Conservation (phyloP, 2,329 filamentous ascomycete species). For the Acarospora socialis region DNA sequence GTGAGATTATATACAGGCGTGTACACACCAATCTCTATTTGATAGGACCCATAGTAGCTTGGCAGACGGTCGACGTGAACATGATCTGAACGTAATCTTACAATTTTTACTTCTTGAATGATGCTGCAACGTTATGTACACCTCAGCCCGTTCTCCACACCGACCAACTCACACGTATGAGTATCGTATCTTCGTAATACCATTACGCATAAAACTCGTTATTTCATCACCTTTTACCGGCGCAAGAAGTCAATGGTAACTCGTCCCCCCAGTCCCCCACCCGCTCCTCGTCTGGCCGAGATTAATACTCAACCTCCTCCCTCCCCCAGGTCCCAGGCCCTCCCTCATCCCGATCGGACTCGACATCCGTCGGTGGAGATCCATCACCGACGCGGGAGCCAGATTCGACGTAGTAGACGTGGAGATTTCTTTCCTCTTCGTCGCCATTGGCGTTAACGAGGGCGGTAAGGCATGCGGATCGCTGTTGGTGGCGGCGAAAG, state of each 20-base stretch:
- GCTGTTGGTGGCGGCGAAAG: too few species aligned
- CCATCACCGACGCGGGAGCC: not conserved
- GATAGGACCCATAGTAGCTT: too few species aligned
- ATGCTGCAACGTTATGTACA: too few species aligned
- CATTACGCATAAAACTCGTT: not conserved
- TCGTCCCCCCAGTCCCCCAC: slow-evolving; percentile 15
- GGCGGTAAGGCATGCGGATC: too few species aligned
- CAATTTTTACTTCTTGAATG: too few species aligned
- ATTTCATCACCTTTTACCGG: not conserved
- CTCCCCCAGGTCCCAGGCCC: slow-evolving; percentile 12
- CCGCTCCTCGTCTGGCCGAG: slow-evolving; percentile 17
- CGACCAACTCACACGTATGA: too few species aligned
- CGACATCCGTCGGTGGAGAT: slow-evolving; percentile 11
- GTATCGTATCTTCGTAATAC: too few species aligned
- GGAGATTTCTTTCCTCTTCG: slow-evolving; percentile 2
- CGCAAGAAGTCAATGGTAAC: slow-evolving; percentile 12
- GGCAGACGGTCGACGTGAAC: too few species aligned
- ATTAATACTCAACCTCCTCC: slow-evolving; percentile 17
- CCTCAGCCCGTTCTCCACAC: too few species aligned
- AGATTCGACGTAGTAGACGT: not conserved
- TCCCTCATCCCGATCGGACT: slow-evolving; percentile 17
- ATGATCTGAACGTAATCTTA: too few species aligned
- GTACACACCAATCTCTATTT: too few species aligned
- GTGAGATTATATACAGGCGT: too few species aligned
- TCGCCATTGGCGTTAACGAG: slow-evolving; percentile 3